phyloP scores from a whole-genome alignment of 306 rosid species.

The Glycine tomentella region DNA sequence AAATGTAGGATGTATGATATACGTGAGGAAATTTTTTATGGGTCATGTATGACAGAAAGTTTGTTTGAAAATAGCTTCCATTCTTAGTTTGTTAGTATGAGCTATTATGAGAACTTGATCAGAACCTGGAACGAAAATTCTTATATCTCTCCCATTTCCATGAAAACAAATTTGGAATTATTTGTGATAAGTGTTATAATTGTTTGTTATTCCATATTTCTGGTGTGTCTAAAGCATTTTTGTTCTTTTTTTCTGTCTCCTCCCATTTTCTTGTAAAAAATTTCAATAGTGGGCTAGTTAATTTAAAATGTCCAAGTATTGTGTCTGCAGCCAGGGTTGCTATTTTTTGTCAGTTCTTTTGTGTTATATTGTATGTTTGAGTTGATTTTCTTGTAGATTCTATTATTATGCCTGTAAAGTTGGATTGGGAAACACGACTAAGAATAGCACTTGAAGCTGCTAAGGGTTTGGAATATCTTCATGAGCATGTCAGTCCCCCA shows the following conservation, averaged over 20 bases:
- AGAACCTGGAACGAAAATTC: not conserved
- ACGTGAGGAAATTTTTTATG: not conserved
- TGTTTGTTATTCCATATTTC: constrained; percentile 21
- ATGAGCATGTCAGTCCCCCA: constrained; percentile 89
- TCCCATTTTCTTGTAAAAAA: not conserved
- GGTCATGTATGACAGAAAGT: not conserved
- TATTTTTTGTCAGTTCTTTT: constrained; percentile 26
- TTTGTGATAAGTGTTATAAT: not conserved
- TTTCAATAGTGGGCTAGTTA: not conserved
- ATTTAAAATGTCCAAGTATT: not conserved
- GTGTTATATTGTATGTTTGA: constrained; percentile 34
- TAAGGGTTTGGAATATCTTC: constrained; percentile 92
- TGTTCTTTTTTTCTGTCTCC: not conserved
- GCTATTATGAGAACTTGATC: not conserved
- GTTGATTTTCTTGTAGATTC: constrained; percentile 59
- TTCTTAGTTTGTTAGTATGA: constrained; percentile 19
- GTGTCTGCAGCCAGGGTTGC: not conserved
- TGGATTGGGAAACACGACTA: constrained; percentile 91
- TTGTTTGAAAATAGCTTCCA: not conserved
- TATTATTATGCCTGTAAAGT: constrained; percentile 52
- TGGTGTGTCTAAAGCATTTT: constrained; percentile 22
- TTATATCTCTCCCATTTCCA: not conserved
- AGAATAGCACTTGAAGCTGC: constrained; percentile 97
- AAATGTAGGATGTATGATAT: not conserved
- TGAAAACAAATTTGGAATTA: constrained; percentile 6